Evolutionary conservation across 495 filamentous ascomycete genomes (phyloP).

Genomic region (Parathielavia appendiculata): DNA sequence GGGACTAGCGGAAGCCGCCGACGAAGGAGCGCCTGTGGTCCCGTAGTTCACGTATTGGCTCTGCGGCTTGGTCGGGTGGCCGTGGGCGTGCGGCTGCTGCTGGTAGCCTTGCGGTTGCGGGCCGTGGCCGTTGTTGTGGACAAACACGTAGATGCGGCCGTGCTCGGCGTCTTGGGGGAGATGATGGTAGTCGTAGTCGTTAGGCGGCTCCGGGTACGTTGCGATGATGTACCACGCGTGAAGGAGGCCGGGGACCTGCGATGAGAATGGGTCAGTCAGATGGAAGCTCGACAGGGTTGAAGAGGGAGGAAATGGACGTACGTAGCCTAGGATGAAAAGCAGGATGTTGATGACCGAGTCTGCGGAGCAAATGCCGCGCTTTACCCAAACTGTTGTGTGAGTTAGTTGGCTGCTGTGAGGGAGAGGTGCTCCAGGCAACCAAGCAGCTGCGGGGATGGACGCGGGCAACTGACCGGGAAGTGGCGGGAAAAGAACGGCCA

Average conservation of each 20-base stretch:
- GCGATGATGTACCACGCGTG: conserved; percentile 99
- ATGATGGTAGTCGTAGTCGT: conserved; percentile 52
- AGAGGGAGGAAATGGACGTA: conserved; percentile 27
- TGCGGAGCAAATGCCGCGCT: conserved; percentile 84
- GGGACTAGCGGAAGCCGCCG: conserved; percentile 13
- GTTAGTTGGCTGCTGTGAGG: background rate
- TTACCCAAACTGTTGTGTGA: conserved; percentile 76
- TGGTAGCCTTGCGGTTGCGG: conserved; percentile 20
- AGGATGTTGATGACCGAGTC: conserved; percentile 95
- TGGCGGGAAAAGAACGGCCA: conserved; percentile 92
- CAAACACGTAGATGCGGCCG: conserved; percentile 63
- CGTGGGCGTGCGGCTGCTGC: conserved; percentile 20
- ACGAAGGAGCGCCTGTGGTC: conserved; percentile 21
- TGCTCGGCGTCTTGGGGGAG: conserved; percentile 52
- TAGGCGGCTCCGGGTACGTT: conserved; percentile 71
- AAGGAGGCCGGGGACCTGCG: conserved; percentile 75
- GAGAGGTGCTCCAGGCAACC: background rate
- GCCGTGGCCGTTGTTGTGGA: conserved; percentile 35
- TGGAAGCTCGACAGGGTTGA: background rate
- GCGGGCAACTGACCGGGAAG: conserved; percentile 64
- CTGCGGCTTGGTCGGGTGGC: conserved; percentile 25
- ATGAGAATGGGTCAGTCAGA: conserved; percentile 10
- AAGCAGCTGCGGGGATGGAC: conserved; percentile 13
- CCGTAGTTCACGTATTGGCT: conserved; percentile 37
- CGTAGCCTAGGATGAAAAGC: conserved; percentile 80